Conservation (phyloP, 352 stramenopile species). For the Pythium brassicae region DNA sequence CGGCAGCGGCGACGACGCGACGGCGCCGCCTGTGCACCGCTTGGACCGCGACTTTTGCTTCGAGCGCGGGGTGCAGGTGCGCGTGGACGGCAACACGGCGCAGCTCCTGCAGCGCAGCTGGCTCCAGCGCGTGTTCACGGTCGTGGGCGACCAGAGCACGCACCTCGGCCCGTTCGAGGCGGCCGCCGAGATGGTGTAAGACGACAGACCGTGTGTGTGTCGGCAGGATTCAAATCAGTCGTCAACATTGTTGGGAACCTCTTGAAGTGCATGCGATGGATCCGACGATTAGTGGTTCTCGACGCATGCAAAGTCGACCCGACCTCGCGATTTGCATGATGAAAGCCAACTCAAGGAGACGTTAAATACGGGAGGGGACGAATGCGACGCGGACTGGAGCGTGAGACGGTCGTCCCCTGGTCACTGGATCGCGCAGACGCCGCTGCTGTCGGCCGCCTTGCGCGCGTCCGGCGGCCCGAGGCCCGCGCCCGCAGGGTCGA, state of each 20-base stretch:
- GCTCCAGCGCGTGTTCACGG: slow-evolving; percentile 4
- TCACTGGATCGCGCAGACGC: slow-evolving; percentile 10
- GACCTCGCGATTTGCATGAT: too few species aligned
- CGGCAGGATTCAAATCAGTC: too few species aligned
- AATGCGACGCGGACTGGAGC: not conserved
- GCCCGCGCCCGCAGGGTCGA: slow-evolving; percentile 12
- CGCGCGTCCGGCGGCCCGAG: not conserved
- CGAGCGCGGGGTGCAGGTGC: not conserved
- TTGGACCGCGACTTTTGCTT: slow-evolving; percentile 1
- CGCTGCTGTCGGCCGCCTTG: not conserved
- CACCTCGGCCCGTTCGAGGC: slow-evolving; percentile 1
- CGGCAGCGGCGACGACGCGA: not conserved
- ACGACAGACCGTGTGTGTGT: too few species aligned
- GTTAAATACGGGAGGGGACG: too few species aligned
- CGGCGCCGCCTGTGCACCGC: not conserved
- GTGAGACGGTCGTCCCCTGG: not conserved
- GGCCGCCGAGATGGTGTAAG: not conserved
- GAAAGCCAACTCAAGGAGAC: too few species aligned
- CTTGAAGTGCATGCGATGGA: too few species aligned
- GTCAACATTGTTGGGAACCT: too few species aligned
- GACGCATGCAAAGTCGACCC: too few species aligned
- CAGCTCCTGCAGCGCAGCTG: slow-evolving; percentile 3
- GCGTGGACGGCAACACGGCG: slow-evolving; percentile 7
- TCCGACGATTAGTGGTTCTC: too few species aligned
- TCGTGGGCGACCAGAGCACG: slow-evolving; percentile 3